A percentile compares a stretch with the other conserved stretches of the same genome.
These are phyloP conservation scores for Boletus tomentosulus DNA, from an alignment of 768 basidiomycete species.

Conservation along the genomic window DNA sequence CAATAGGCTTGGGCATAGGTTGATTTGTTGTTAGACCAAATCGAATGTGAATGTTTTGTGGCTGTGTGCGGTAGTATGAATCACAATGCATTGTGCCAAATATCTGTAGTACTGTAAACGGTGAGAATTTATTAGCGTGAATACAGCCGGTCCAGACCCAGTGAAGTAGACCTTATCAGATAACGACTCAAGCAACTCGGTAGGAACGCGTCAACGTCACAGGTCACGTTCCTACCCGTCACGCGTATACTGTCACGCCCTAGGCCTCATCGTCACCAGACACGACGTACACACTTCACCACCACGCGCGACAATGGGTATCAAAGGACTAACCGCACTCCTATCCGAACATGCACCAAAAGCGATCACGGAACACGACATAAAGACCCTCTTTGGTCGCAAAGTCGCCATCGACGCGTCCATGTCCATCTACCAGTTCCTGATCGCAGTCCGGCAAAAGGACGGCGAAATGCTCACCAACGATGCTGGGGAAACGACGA, in stretches of 20 bases:
- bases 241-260: not conserved
- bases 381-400: constrained; percentile 95
- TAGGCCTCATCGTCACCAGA: not conserved
- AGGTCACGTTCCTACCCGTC: constrained; percentile 11
- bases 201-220: constrained; percentile 12
- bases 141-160: too few species aligned
- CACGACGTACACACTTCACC: not conserved
- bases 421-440: constrained; percentile 96
- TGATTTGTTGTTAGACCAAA: not conserved
- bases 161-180: too few species aligned
- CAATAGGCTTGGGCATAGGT: not conserved
- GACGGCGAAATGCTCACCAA: constrained; percentile 97
- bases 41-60: not conserved
- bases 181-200: too few species aligned
- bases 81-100: too few species aligned
- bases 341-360: constrained; percentile 88
- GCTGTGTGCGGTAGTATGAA: too few species aligned
- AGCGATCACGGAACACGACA: constrained; percentile 85
- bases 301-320: constrained; percentile 58
- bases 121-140: too few species aligned
- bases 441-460: constrained; percentile 94
- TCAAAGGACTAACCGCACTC: constrained; percentile 91
- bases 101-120: too few species aligned
- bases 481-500: constrained; percentile 96
- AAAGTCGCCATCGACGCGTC: constrained; percentile 99